Evolutionary conservation across 805 yeast genomes (phyloP), one percentile per base, ranked within the genome.

Genomic region (Henningerozyma blattae): DNA sequence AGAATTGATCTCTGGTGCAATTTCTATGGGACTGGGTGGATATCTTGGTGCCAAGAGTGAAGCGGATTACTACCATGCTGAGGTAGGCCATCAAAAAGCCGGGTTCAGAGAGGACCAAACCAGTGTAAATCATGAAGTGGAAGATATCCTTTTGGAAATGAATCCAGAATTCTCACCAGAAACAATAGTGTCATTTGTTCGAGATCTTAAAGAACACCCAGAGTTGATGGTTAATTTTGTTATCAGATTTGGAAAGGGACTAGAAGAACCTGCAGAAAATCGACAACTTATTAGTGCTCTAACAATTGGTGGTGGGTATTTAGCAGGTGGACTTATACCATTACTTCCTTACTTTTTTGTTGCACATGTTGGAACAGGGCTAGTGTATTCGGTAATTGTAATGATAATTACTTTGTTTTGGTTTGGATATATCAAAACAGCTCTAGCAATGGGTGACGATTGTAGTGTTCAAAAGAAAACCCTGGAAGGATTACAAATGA

Each of bases 21-120:
- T 89, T 34, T 81, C 94, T 19, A 89, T 89, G 98, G 97, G 98
- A 7, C 72, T 89, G 35, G 98, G 98, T 38, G 98, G 98, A 20
- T 89, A 73, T 57, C 66, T 89, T 36, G 98, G 97, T 20, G 98
- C 98, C 28, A 80, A 79, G 56, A 75, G 87, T 12, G 98, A 89
- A 61, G 61, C 68, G 17, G 89, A 81, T 52, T 81, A 75, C 56
- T 81, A 79, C 55, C 64, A 67, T 34, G 68, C 78, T 15, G 84
- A 79, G 54, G 87, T 80, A 29, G 72, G 70, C 45, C 66, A 70
- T 47, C 91, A 82, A 52, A 80, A 78, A 50, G 66, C 70, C 47
- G 67, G 70, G 39, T 77, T 78, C 44, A 80, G 76, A 56, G 70
- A 70, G 39, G 72, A 70, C 43, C 76, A 76, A 28, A 80, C 73